Evolutionary conservation across 371 early-diverging fungal genomes (phyloP).

Genomic region (Syncephalastrum racemosum): DNA sequence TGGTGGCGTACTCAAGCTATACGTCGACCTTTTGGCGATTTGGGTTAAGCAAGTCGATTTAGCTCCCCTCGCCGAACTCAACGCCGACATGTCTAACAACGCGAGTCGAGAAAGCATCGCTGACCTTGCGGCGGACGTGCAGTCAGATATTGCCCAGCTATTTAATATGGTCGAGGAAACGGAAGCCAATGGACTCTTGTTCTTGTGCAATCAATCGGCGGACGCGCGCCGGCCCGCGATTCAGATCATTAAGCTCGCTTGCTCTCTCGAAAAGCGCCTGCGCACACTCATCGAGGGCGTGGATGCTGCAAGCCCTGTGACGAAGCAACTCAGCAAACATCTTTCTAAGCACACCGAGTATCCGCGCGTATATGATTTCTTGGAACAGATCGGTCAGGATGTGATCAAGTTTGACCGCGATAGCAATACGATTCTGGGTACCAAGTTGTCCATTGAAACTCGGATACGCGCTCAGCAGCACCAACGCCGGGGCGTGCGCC

Average conservation of each 20-base stretch:
- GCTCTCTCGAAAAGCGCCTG: conserved; percentile 50
- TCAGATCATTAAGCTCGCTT: conserved; percentile 59
- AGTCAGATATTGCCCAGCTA: conserved; percentile 24
- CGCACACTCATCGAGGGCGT: conserved; percentile 13
- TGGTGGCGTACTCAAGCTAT: conserved; percentile 39
- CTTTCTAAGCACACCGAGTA: conserved; percentile 12
- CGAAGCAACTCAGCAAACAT: conserved; percentile 8
- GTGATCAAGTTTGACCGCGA: conserved; percentile 57
- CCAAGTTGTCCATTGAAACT: conserved; percentile 42
- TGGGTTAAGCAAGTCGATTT: conserved; percentile 43
- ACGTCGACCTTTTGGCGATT: conserved; percentile 39
- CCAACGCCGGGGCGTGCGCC: conserved; percentile 36
- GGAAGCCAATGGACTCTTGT: conserved; percentile 75
- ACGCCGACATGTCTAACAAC: conserved; percentile 6
- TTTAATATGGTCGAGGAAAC: conserved; percentile 66
- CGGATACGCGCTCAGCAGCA: conserved; percentile 52
- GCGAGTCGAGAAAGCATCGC: conserved; percentile 4
- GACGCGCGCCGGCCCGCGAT: conserved; percentile 60
- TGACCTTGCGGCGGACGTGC: conserved; percentile 13
- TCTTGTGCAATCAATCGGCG: conserved; percentile 65
- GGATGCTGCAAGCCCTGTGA: conserved; percentile 6
- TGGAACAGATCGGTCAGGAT: conserved; percentile 49
- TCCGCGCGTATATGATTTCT: conserved; percentile 39
- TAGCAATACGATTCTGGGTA: conserved; percentile 41
- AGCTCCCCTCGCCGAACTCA: conserved; percentile 14